phyloP scores from a whole-genome alignment of 108 stramenopile genomes.

The Fragilariopsis cylindrus region DNA sequence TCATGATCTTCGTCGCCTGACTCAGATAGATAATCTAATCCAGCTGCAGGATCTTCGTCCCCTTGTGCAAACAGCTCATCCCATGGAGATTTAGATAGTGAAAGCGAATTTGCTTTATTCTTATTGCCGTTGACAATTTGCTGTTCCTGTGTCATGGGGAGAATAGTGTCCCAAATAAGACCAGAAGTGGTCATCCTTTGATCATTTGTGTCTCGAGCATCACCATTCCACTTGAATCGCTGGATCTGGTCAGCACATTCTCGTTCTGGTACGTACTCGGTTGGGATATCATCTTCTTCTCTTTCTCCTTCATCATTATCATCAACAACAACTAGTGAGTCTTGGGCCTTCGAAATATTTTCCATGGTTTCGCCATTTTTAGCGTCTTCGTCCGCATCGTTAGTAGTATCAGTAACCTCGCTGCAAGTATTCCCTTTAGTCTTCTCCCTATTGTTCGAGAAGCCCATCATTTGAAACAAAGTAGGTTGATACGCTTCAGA shows the following conservation, averaged over 20 bases:
- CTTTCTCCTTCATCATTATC: not conserved
- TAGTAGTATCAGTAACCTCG: not conserved
- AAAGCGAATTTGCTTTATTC: too few relatives aligned
- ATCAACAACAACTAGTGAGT: not conserved
- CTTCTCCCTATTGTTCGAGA: not conserved
- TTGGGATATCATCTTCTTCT: slow-evolving; percentile 1
- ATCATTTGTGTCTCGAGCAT: not conserved
- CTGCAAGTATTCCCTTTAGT: not conserved
- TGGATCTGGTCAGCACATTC: not conserved
- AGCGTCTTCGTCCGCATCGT: not conserved
- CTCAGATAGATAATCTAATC: not conserved
- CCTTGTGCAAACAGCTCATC: slow-evolving; percentile 8
- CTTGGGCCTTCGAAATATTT: not conserved
- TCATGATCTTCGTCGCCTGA: not conserved
- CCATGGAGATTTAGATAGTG: slow-evolving; percentile 7
- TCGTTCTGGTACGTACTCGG: slow-evolving; percentile 8
- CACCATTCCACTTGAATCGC: slow-evolving; percentile 4
- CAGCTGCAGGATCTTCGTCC: not conserved
- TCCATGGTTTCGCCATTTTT: not conserved
- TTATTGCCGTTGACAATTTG: not conserved
- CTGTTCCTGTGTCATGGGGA: not conserved
- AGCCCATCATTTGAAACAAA: slow-evolving; percentile 38
- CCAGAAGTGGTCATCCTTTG: not conserved
- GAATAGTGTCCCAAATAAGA: slow-evolving; percentile 5
- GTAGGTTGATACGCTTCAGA: slow-evolving; percentile 29